These are phyloP conservation scores for Komagataella mondaviorum DNA, from an alignment of 805 yeast genomes.

Conservation along the genomic window DNA sequence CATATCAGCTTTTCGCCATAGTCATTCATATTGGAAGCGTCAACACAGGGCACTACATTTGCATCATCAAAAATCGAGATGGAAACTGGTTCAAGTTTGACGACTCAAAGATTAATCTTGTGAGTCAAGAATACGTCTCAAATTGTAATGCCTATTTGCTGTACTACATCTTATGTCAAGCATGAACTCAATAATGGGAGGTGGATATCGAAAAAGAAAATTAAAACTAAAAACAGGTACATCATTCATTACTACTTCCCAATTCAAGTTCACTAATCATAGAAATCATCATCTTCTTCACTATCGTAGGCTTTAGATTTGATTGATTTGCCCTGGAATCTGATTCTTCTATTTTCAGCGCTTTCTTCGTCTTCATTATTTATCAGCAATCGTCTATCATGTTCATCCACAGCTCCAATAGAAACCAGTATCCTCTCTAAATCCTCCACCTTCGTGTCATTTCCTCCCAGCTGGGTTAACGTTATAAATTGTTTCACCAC, in stretches of 20 bases:
- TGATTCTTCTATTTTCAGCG: conserved; percentile 35
- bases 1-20: conserved; percentile 77
- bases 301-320: conserved; percentile 23
- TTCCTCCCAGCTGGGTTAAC: conserved; percentile 73
- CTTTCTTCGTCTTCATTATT: conserved; percentile 48
- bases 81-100: conserved; percentile 87
- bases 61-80: conserved; percentile 56
- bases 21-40: conserved; percentile 88
- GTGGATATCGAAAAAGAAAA: neutral
- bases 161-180: conserved; percentile 44
- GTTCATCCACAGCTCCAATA: conserved; percentile 47
- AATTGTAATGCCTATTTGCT: conserved; percentile 69
- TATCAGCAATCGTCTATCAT: conserved; percentile 52
- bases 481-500: conserved; percentile 77
- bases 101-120: conserved; percentile 66
- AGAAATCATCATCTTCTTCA: conserved; percentile 33
- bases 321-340: conserved; percentile 45
- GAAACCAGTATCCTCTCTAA: conserved; percentile 61
- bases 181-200: neutral
- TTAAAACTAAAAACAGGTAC: neutral
- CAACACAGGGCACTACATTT: conserved; percentile 90
- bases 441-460: conserved; percentile 54
- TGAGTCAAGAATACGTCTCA: conserved; percentile 52
- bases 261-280: conserved; percentile 19
- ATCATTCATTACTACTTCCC: neutral